Evolutionary conservation across 805 yeast genomes (phyloP).

Genomic region (Zygosaccharomyces pseudorouxii): DNA sequence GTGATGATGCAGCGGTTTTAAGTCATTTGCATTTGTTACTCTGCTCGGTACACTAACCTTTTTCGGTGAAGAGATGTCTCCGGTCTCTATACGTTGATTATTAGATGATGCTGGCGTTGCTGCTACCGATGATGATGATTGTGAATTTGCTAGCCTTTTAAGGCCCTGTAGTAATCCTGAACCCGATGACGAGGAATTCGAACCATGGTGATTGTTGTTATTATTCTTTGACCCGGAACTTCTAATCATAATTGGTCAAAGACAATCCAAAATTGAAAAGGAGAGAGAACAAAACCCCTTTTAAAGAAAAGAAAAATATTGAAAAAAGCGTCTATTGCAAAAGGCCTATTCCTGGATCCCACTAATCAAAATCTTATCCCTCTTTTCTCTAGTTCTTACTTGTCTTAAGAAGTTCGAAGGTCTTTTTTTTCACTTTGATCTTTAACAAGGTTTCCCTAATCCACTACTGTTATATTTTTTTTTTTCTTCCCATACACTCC

Average conservation of each 20-base stretch:
- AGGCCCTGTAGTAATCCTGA: constrained; percentile 28
- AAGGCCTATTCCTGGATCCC: too few relatives aligned
- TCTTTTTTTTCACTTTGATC: background rate
- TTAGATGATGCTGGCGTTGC: constrained; percentile 1
- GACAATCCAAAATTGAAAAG: background rate
- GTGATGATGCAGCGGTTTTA: constrained; percentile 21
- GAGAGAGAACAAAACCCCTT: background rate
- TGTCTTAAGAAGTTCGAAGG: background rate
- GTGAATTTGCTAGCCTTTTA: constrained; percentile 25
- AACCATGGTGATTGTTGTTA: constrained; percentile 8
- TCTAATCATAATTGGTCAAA: constrained; percentile 11
- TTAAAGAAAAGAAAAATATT: background rate
- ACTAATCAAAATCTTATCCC: background rate
- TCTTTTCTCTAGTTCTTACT: background rate
- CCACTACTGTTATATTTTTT: background rate
- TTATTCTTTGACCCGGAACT: constrained; percentile 14
- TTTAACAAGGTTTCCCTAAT: constrained; percentile 3
- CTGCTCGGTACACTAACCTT: constrained; percentile 20
- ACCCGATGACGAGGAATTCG: constrained; percentile 4
- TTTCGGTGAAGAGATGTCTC: constrained; percentile 21
- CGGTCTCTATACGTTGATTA: constrained; percentile 12
- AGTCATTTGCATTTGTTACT: constrained; percentile 14
- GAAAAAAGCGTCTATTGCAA: too few relatives aligned
- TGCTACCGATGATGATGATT: constrained; percentile 8
- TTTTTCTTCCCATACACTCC: background rate